A percentile compares a stretch with the other conserved stretches of the same genome.
Evolutionary conservation across 2,329 filamentous ascomycete genomes (phyloP).

Genomic region (Mycocentrospora acerina): DNA sequence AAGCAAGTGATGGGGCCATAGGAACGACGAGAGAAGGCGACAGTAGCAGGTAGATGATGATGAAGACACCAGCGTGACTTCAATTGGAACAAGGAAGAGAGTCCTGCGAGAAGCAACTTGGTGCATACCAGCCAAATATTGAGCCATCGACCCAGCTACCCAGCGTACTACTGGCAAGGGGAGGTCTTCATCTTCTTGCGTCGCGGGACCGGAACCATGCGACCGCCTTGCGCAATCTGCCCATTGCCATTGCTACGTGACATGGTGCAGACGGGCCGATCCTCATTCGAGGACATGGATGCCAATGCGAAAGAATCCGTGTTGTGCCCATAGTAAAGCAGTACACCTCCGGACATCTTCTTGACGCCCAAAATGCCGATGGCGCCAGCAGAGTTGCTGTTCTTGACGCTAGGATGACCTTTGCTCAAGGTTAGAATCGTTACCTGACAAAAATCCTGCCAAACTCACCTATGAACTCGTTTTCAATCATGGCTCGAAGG

Average conservation of each 20-base stretch:
- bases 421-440: slow-evolving; percentile 7
- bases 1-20: not conserved
- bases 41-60: too few relatives aligned
- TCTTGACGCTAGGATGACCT: slow-evolving; percentile 77
- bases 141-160: not conserved
- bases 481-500: slow-evolving; percentile 73
- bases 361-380: slow-evolving; percentile 92
- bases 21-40: not conserved
- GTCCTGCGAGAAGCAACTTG: too few relatives aligned
- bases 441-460: not conserved
- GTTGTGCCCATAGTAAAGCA: slow-evolving; percentile 93
- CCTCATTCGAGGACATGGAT: slow-evolving; percentile 81
- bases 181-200: slow-evolving; percentile 31
- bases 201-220: slow-evolving; percentile 48
- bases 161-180: slow-evolving; percentile 7
- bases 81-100: not conserved
- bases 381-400: slow-evolving; percentile 79
- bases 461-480: slow-evolving; percentile 80
- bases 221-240: slow-evolving; percentile 56
- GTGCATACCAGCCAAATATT: too few relatives aligned
- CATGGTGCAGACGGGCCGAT: slow-evolving; percentile 79
- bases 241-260: slow-evolving; percentile 66
- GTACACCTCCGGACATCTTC: slow-evolving; percentile 72
- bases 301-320: slow-evolving; percentile 86
- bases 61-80: too few relatives aligned